A percentile compares a stretch with the other conserved stretches of the same genome.
Evolutionary conservation across 148 eudicot genomes (phyloP).

Genomic region (Fagopyrum tataricum): DNA sequence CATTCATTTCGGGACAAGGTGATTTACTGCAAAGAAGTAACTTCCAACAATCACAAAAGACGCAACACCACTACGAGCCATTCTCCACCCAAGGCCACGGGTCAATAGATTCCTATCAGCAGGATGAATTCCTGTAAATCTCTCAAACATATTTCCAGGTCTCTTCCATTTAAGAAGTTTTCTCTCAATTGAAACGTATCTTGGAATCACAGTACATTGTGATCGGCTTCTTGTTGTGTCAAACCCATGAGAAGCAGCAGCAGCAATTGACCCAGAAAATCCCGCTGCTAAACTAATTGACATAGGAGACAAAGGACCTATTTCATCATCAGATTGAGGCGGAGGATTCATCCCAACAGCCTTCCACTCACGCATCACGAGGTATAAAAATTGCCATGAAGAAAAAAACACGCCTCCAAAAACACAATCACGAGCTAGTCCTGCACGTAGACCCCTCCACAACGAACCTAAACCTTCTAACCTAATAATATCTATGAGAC

Average conservation of each 20-base stretch:
- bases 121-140: slow-evolving; percentile 79
- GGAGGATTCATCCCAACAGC: slow-evolving; percentile 76
- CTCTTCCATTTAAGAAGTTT: slow-evolving; percentile 58
- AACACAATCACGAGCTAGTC: slow-evolving; percentile 67
- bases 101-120: slow-evolving; percentile 68
- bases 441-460: slow-evolving; percentile 80
- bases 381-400: slow-evolving; percentile 72
- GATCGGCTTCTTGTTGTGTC: slow-evolving; percentile 80
- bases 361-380: slow-evolving; percentile 69
- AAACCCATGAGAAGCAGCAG: slow-evolving; percentile 86
- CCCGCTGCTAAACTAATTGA: slow-evolving; percentile 79
- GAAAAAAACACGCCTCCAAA: slow-evolving; percentile 85
- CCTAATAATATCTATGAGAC: slow-evolving; percentile 42
- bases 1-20: slow-evolving; percentile 21
- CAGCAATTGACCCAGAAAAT: slow-evolving; percentile 78
- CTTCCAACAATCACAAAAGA: slow-evolving; percentile 66
- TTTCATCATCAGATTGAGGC: slow-evolving; percentile 59
- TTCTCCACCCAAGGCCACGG: slow-evolving; percentile 63
- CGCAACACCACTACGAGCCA: slow-evolving; percentile 81
- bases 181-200: slow-evolving; percentile 77
- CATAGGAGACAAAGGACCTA: slow-evolving; percentile 76
- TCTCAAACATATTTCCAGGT: slow-evolving; percentile 83
- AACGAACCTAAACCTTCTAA: slow-evolving; percentile 80
- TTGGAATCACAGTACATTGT: slow-evolving; percentile 76
- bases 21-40: slow-evolving; percentile 56